Percentiles rank a stretch among this genome's conserved stretches.
Evolutionary conservation across 176 grass and related monocot genomes (phyloP).

Genomic region (Phyllostachys edulis): DNA sequence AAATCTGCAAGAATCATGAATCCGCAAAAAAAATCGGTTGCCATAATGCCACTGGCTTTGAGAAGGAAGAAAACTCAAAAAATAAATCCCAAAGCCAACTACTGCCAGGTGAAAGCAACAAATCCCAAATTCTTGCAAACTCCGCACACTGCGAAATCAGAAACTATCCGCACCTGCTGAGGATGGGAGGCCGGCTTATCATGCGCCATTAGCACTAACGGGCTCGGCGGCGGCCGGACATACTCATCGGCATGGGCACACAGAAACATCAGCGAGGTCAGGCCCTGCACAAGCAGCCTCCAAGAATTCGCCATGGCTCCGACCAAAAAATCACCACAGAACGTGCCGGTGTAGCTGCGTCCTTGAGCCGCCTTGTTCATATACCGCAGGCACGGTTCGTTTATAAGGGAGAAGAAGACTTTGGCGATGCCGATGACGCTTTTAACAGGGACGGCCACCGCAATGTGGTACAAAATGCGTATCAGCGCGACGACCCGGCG

Average conservation of each 20-base stretch:
- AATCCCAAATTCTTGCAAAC: too few species aligned
- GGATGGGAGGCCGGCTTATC: constrained; percentile 48
- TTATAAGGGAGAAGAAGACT: constrained; percentile 2
- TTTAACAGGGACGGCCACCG: constrained; percentile 1
- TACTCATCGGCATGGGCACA: constrained; percentile 36
- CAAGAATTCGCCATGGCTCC: constrained; percentile 49
- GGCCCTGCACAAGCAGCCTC: constrained; percentile 49
- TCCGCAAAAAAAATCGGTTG: neutral
- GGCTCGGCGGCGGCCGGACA: constrained; percentile 51
- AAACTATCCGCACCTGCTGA: constrained; percentile 51
- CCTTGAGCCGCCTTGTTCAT: constrained; percentile 26
- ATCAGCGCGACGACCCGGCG: constrained; percentile 8
- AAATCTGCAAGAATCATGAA: neutral
- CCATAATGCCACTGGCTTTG: too few species aligned
- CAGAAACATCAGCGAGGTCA: constrained; percentile 41
- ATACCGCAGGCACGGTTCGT: constrained; percentile 13
- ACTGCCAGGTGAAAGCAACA: too few species aligned
- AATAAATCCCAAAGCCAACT: too few species aligned
- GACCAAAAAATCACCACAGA: constrained; percentile 12
- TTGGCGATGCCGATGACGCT: constrained; percentile 17
- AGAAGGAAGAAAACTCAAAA: too few species aligned
- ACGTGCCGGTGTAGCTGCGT: constrained; percentile 9
- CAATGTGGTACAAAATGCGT: neutral
- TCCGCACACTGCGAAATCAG: neutral
- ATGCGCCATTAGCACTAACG: constrained; percentile 29